Percentiles rank a stretch among this genome's conserved stretches.
These are phyloP conservation scores for Solanum hybrid DNA, from an alignment of 305 asterid genomes.

Conservation along the genomic window DNA sequence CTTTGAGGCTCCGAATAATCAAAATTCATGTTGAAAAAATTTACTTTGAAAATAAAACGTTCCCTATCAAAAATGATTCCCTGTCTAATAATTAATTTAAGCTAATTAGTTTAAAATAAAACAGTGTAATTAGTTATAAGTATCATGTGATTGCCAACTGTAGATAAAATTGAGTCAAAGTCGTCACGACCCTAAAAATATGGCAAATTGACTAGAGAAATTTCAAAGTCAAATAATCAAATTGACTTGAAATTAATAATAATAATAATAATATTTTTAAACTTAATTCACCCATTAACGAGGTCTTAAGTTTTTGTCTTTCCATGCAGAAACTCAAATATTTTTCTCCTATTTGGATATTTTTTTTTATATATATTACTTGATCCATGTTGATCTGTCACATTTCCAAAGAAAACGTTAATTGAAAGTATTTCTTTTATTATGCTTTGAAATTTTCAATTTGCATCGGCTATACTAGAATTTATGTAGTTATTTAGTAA, in stretches of 20 bases:
- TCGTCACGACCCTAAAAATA: background rate
- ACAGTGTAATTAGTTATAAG: background rate
- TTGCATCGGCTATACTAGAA: too few species aligned
- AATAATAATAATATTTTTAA: too few species aligned
- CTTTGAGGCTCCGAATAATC: background rate
- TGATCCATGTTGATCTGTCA: too few species aligned
- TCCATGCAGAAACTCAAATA: background rate
- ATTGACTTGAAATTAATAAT: background rate
- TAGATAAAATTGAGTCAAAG: background rate
- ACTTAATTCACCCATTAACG: background rate
- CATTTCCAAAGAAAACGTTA: background rate
- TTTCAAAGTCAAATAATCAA: background rate
- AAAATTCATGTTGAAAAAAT: background rate
- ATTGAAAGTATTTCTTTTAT: too few species aligned
- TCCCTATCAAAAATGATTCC: background rate
- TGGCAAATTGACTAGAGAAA: background rate
- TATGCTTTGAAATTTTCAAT: too few species aligned
- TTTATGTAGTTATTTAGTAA: too few species aligned
- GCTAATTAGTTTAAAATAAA: background rate
- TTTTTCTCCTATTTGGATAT: background rate
- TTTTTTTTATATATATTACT: too few species aligned
- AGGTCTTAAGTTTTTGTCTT: background rate
- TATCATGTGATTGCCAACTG: background rate
- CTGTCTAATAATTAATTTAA: background rate
- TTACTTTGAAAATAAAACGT: background rate